Evolutionary conservation across 495 filamentous ascomycete genomes (phyloP), one percentile per base, ranked within the genome.

Genomic region (Penicillium arizonense): DNA sequence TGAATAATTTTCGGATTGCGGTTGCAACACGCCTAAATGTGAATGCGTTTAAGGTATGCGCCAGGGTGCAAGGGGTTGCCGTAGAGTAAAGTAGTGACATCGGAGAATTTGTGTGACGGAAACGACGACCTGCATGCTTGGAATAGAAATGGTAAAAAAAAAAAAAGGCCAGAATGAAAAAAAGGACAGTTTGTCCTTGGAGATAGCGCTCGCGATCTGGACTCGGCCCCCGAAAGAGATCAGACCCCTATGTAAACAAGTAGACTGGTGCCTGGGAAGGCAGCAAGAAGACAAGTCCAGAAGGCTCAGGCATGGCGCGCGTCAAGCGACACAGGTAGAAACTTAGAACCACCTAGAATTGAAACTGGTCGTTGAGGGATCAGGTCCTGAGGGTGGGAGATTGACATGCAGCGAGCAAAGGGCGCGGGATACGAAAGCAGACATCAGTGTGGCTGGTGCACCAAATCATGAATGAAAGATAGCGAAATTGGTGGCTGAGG

Each of bases 381-480:
- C 30, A 26, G 44, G 39, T 12, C 33, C 40, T 37, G 52, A 48
- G 35, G 9, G 20, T 7, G 23, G 20, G 30, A 14, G 23, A 41
- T 37, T 9, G 8, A 24, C 35, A n/a, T 34, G 34, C 2, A 32
- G 53, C n/a, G 45, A 51, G 35, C 35, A 43, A 34, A 23, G 12
- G 21, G 32, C 13, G 20, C 13, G 20, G 3, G 45, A 24, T 24
- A 28, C 28, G 28, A 6, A 34, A 40, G 39, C 39, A n/a, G 9
- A 42, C 24, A 53, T 44, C 42, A 41, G 62, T 60, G 53, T 60
- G 53, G 62, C 62, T 64, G 52, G 55, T 62, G 55, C 26, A 23
- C 43, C 59, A 42, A 65, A 63, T 60, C 56, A 57, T 2, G 23
- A 39, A 12, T 5, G 8, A 26, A n/a, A 43, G 47, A 58, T 53